These are phyloP conservation scores for Linnemannia schmuckeri DNA, from an alignment of 192 early-diverging fungal species.

Conservation along the genomic window DNA sequence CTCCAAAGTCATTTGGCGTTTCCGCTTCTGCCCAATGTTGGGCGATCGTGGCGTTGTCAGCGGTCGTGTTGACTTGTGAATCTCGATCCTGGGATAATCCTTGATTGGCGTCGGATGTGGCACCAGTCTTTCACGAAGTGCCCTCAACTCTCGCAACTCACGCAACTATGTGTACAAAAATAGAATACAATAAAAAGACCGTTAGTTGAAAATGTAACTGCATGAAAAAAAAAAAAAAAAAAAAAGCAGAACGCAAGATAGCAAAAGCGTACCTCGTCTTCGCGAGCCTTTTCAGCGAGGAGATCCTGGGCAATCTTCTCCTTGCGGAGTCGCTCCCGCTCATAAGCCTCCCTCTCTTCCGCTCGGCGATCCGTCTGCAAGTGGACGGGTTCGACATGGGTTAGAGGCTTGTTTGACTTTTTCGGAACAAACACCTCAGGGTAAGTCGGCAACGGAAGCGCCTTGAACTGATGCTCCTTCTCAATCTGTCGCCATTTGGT, in stretches of 20 bases:
- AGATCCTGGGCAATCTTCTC: slow-evolving; percentile 31
- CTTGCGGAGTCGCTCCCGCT: slow-evolving; percentile 55
- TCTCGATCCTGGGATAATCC: slow-evolving; percentile 43
- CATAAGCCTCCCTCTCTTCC: slow-evolving; percentile 69
- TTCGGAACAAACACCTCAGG: slow-evolving; percentile 68
- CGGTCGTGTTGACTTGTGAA: slow-evolving; percentile 34
- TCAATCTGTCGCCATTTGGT: slow-evolving; percentile 56
- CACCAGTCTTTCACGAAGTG: slow-evolving; percentile 23
- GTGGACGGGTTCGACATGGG: slow-evolving; percentile 59
- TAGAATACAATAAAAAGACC: neutral
- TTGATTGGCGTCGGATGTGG: slow-evolving; percentile 39
- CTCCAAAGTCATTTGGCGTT: slow-evolving; percentile 33
- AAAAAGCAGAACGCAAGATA: neutral
- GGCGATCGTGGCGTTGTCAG: slow-evolving; percentile 40
- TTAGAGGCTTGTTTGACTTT: slow-evolving; percentile 68
- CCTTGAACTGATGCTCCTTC: slow-evolving; percentile 60
- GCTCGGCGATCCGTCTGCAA: slow-evolving; percentile 66
- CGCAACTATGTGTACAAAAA: neutral
- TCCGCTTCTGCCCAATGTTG: slow-evolving; percentile 48
- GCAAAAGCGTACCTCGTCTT: slow-evolving; percentile 34
- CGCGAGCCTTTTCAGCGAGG: slow-evolving; percentile 33
- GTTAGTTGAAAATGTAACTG: neutral
- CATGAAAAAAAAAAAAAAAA: neutral
- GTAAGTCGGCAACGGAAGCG: slow-evolving; percentile 62
- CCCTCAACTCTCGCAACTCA: slow-evolving; percentile 21